Conservation (phyloP, 495 filamentous ascomycete species). For the Podospora comata region DNA sequence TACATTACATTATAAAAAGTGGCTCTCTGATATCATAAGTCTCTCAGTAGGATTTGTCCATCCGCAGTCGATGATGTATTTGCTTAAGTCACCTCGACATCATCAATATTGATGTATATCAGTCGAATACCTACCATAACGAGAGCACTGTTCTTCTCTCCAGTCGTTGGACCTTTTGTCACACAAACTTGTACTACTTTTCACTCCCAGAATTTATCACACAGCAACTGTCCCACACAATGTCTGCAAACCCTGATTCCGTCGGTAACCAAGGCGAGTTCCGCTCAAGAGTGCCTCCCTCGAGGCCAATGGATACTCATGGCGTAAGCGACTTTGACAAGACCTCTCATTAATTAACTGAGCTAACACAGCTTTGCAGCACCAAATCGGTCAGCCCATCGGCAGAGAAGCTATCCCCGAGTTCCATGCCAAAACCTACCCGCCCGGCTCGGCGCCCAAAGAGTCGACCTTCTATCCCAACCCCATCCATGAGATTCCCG, state of each 20-base stretch:
- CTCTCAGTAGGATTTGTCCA: not conserved
- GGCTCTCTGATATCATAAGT: not conserved
- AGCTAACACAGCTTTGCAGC: constrained; percentile 32
- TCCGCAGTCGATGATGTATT: not conserved
- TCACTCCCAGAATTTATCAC: not conserved
- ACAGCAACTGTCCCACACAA: constrained; percentile 23
- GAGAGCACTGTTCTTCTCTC: not conserved
- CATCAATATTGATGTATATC: not conserved
- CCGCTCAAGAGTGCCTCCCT: constrained; percentile 46
- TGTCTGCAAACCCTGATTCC: constrained; percentile 57
- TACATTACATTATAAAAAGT: not conserved
- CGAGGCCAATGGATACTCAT: constrained; percentile 50
- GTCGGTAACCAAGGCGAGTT: constrained; percentile 59
- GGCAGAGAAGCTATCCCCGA: constrained; percentile 60
- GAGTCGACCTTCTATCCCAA: constrained; percentile 52
- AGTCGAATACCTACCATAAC: not conserved
- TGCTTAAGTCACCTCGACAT: not conserved
- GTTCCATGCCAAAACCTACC: constrained; percentile 58
- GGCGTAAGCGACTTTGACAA: constrained; percentile 45
- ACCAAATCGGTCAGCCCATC: constrained; percentile 61
- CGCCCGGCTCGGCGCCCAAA: constrained; percentile 63
- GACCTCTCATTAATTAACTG: too few species aligned
- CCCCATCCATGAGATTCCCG: constrained; percentile 33
- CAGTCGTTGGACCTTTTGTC: not conserved
- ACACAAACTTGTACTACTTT: not conserved